Conservation (phyloP, 331 rosid species). For the Telfairia occidentalis region DNA sequence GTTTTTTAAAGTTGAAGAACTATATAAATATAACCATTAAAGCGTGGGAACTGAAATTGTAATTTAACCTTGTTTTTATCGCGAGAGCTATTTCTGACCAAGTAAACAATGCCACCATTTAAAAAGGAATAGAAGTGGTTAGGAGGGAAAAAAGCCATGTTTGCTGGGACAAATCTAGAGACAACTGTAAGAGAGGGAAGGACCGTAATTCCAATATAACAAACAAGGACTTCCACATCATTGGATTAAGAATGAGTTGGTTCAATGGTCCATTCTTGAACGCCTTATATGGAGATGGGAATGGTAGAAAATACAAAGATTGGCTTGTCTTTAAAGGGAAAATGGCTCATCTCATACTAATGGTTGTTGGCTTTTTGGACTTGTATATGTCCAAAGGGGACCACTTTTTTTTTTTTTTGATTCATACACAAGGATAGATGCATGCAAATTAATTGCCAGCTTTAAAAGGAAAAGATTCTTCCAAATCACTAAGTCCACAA, state of each 20-base stretch:
- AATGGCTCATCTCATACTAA: not conserved
- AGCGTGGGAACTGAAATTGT: not conserved
- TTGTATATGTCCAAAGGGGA: not conserved
- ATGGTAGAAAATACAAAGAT: slow-evolving; percentile 3
- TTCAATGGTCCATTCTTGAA: slow-evolving; percentile 3
- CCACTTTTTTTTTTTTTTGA: not conserved
- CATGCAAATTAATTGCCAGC: not conserved
- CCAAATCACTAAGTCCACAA: not conserved
- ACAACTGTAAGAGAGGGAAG: not conserved
- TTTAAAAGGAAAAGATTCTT: not conserved
- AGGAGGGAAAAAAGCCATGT: not conserved
- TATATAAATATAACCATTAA: not conserved
- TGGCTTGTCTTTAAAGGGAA: slow-evolving; percentile 3
- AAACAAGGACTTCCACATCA: not conserved
- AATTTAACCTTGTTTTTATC: not conserved
- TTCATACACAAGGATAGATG: not conserved
- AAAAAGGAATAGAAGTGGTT: not conserved
- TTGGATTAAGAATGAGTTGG: slow-evolving; percentile 2
- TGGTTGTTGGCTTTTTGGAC: slow-evolving; percentile 5
- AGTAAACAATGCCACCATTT: not conserved
- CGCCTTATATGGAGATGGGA: not conserved
- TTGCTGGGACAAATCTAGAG: slow-evolving; percentile 1
- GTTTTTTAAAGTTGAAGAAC: not conserved
- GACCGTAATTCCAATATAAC: not conserved
- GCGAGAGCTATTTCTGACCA: not conserved